These are phyloP conservation scores for Umbilicus rupestris DNA, from an alignment of 164 flowering plant species.

Conservation along the genomic window DNA sequence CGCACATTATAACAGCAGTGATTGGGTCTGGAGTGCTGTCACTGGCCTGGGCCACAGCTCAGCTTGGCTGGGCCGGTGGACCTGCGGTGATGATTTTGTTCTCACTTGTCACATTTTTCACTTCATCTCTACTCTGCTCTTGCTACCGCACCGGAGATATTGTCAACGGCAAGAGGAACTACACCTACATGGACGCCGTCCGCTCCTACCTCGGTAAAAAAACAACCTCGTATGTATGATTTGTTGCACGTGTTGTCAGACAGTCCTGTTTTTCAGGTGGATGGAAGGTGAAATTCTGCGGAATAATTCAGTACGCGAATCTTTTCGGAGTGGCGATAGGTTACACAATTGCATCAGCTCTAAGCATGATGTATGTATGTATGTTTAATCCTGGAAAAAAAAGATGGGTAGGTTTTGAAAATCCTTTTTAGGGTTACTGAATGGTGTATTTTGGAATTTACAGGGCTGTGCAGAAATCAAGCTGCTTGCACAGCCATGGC, in stretches of 20 bases:
- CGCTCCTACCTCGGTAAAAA: slow-evolving; percentile 9
- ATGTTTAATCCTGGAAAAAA: neutral
- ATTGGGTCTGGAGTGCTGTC: slow-evolving; percentile 51
- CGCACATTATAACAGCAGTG: slow-evolving; percentile 52
- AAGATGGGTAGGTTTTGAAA: neutral
- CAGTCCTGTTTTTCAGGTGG: too few relatives aligned
- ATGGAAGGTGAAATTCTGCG: slow-evolving; percentile 38
- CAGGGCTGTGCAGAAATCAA: slow-evolving; percentile 49
- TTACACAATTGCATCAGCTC: slow-evolving; percentile 64
- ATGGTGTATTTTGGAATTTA: neutral
- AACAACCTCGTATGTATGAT: too few relatives aligned
- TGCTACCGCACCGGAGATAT: slow-evolving; percentile 44
- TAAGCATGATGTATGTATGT: slow-evolving; percentile 69
- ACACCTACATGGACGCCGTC: slow-evolving; percentile 48
- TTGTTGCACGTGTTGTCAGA: too few relatives aligned
- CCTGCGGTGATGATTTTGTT: slow-evolving; percentile 34
- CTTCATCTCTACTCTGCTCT: slow-evolving; percentile 35
- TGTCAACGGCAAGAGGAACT: slow-evolving; percentile 38
- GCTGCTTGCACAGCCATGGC: slow-evolving; percentile 36
- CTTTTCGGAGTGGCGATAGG: slow-evolving; percentile 63
- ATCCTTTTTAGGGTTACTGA: neutral
- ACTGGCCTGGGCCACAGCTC: slow-evolving; percentile 48
- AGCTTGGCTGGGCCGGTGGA: slow-evolving; percentile 56
- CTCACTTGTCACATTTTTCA: slow-evolving; percentile 37
- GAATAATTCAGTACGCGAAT: slow-evolving; percentile 50